These are phyloP conservation scores for Hansfordia pulvinata DNA, from an alignment of 2,329 filamentous ascomycete genomes.

Conservation along the genomic window DNA sequence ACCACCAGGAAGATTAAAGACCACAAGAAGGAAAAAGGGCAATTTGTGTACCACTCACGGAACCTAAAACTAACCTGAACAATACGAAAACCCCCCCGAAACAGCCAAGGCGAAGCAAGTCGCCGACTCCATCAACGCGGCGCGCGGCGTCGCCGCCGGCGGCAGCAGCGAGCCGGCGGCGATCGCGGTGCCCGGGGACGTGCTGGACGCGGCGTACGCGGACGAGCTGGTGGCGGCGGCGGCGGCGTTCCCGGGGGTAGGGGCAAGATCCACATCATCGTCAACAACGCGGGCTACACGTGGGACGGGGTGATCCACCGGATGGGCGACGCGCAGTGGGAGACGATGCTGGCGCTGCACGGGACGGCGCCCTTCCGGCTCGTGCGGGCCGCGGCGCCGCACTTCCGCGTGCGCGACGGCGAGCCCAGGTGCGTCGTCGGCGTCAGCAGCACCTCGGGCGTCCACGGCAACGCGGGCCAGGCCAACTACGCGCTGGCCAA, in stretches of 20 bases:
- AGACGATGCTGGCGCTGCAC: slow-evolving; percentile 74
- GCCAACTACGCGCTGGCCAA: slow-evolving; percentile 81
- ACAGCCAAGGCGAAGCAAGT: slow-evolving; percentile 56
- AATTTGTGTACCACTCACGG: too few relatives aligned
- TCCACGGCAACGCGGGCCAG: slow-evolving; percentile 84
- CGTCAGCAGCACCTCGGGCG: slow-evolving; percentile 67
- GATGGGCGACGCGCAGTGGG: slow-evolving; percentile 85
- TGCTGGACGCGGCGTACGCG: slow-evolving; percentile 59
- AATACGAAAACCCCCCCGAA: too few relatives aligned
- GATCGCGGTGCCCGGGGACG: slow-evolving; percentile 64
- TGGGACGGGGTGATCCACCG: slow-evolving; percentile 92
- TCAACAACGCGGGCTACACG: slow-evolving; percentile 86
- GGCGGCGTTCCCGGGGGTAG: slow-evolving; percentile 68
- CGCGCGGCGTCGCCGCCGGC: slow-evolving; percentile 53
- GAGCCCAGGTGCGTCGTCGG: slow-evolving; percentile 71
- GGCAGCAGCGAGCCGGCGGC: too few relatives aligned
- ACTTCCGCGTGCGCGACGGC: slow-evolving; percentile 77
- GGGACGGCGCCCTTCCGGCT: slow-evolving; percentile 78
- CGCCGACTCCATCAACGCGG: slow-evolving; percentile 54
- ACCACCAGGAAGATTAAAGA: too few relatives aligned
- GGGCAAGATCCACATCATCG: slow-evolving; percentile 82
- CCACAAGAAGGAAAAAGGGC: too few relatives aligned
- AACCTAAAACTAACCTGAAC: too few relatives aligned
- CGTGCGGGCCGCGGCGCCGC: slow-evolving; percentile 65
- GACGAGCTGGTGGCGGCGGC: slow-evolving; percentile 58